Evolutionary conservation across 2,329 filamentous ascomycete species (phyloP).

Genomic region (Colletotrichum australisinense): DNA sequence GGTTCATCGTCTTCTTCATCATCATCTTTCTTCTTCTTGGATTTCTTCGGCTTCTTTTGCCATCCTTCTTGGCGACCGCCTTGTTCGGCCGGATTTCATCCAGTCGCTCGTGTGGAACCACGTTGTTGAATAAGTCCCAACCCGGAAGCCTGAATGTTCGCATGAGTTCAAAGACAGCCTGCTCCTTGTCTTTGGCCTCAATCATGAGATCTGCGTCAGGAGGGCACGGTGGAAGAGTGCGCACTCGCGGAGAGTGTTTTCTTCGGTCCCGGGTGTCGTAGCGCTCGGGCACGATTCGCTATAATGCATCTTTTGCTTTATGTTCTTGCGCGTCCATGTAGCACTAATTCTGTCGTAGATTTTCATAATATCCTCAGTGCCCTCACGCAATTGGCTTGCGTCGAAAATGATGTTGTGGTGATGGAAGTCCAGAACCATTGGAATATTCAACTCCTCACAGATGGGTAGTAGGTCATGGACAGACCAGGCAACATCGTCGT

Average conservation of each 20-base stretch:
- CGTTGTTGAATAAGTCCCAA: constrained; percentile 78
- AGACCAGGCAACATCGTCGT: constrained; percentile 93
- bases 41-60: constrained; percentile 46
- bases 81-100: constrained; percentile 76
- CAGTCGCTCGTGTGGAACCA: constrained; percentile 79
- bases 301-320: constrained; percentile 97
- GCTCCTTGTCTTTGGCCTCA: constrained; percentile 97
- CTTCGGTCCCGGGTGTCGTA: constrained; percentile 82
- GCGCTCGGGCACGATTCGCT: constrained; percentile 84
- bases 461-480: constrained; percentile 91
- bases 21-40: constrained; percentile 53
- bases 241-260: constrained; percentile 86
- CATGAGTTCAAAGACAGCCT: constrained; percentile 96
- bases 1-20: constrained; percentile 48
- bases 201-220: constrained; percentile 97
- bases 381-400: constrained; percentile 77
- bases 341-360: constrained; percentile 82
- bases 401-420: constrained; percentile 97
- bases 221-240: constrained; percentile 83
- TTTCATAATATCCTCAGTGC: constrained; percentile 81
- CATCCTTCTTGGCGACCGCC: constrained; percentile 42
- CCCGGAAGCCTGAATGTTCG: constrained; percentile 86
- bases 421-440: constrained; percentile 91
- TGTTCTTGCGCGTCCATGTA: constrained; percentile 86
- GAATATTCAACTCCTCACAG: constrained; percentile 95